phyloP scores from a whole-genome alignment of 305 asterid species.

The Fraxinus dipetala region DNA sequence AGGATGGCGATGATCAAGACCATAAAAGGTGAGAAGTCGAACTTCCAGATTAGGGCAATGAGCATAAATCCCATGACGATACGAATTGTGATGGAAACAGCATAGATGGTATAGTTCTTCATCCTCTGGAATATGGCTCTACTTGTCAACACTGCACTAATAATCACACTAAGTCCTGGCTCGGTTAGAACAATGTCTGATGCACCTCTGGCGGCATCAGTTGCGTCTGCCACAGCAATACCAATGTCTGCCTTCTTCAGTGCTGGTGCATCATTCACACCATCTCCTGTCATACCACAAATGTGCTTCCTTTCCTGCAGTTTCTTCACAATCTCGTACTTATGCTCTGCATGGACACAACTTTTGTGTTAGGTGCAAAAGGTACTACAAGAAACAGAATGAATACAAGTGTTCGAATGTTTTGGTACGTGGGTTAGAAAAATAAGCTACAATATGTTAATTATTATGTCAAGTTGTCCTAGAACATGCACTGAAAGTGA shows the following conservation, averaged over 20 bases:
- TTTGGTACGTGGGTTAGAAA: background rate
- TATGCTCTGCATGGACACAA: conserved; percentile 50
- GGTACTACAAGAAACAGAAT: background rate
- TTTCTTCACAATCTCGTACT: conserved; percentile 85
- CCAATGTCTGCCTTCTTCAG: conserved; percentile 87
- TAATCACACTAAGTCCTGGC: conserved; percentile 89
- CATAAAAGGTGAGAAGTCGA: conserved; percentile 96
- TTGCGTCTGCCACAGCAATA: conserved; percentile 91
- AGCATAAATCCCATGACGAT: conserved; percentile 87
- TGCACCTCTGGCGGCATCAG: conserved; percentile 89
- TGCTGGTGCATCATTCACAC: conserved; percentile 96
- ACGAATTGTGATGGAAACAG: conserved; percentile 91
- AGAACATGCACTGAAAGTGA: background rate
- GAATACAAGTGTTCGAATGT: background rate
- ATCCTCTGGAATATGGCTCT: conserved; percentile 94
- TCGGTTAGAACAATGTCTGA: conserved; percentile 90
- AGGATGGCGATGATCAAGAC: conserved; percentile 81
- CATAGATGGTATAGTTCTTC: conserved; percentile 93
- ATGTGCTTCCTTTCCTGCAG: conserved; percentile 86
- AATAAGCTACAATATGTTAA: background rate
- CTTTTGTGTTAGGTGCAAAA: background rate
- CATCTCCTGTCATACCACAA: conserved; percentile 96
- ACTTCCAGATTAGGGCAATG: conserved; percentile 79
- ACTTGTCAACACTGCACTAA: conserved; percentile 84
- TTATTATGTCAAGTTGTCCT: background rate